Base-by-base conservation (phyloP, 352 stramenopile genomes). In the Phytophthora pistaciae region DNA sequence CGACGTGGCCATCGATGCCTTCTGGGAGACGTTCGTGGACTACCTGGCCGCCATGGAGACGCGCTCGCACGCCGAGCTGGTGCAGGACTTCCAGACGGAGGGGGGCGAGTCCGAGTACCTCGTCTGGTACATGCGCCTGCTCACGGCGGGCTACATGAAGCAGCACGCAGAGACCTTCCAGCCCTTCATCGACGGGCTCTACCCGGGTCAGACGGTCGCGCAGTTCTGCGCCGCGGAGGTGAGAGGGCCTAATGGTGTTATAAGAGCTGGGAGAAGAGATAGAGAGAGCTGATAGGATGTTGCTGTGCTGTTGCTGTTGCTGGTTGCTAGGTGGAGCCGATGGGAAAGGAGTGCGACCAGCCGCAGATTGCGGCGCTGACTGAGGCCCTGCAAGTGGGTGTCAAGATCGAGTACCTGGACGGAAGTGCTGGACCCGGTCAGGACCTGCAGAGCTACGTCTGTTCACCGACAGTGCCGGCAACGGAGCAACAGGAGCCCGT, bases 381-480 rank as follows among this genome's bases (percentile, higher is more conserved):
- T 0, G 92, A 98, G 69, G 90, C 87, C n/a, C 87, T 99, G 20
- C 80, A 87, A 60, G 82, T 98, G 9, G 74, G 68, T 33, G 93
- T 99, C 21, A 80, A 86, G 56, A 98, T 98, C 71, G 93, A 98
- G 84, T 98, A 99, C 80, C 81, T 99, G 59, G 96, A 98, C 77
- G 96, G 94, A 29, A 90, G 84, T 63, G 81, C 83, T 2, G 71
- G 57, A 10, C 78, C 75, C 16, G 76, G 72, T 23, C 66, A 88
- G 21, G 63, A 84, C 18, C 77, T 91, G 7, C 85, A 91, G 60
- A 91, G 68, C 62, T 93, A 95, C 71, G 72, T 91, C 23, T 95
- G 84, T 54, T 78, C 75, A 1, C 67, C 80, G 1, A 72, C 53
- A 21, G 56, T 54, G 21, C 55, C 52, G 64, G 54, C 29, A 16